phyloP scores from a whole-genome alignment of 2,329 filamentous ascomycete genomes.

The Penicillium sp. region DNA sequence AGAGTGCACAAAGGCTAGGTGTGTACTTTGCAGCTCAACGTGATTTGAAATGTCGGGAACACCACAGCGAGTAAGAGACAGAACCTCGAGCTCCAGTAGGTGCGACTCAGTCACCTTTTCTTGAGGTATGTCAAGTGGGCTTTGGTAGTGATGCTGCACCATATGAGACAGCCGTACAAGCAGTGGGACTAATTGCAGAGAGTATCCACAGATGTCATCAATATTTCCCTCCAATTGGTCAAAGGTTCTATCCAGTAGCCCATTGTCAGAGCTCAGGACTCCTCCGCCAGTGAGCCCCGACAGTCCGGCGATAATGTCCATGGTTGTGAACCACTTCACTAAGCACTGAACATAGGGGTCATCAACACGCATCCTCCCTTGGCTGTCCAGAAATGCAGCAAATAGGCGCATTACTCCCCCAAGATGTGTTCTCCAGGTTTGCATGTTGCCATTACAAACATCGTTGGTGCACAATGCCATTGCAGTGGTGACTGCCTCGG shows the following conservation, averaged over 20 bases:
- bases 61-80: conserved; percentile 8
- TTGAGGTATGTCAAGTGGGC: background rate
- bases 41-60: conserved; percentile 1
- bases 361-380: conserved; percentile 1
- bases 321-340: conserved; percentile 33
- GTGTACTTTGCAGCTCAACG: conserved; percentile 22
- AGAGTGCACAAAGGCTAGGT: conserved; percentile 29
- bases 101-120: conserved; percentile 1
- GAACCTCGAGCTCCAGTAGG: conserved; percentile 13
- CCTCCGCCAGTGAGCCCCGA: conserved; percentile 19
- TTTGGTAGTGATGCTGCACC: conserved; percentile 7
- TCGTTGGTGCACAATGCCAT: conserved; percentile 36
- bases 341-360: conserved; percentile 23
- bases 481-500: conserved; percentile 29
- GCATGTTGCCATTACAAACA: conserved; percentile 35
- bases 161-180: conserved; percentile 25
- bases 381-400: conserved; percentile 15
- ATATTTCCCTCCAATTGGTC: conserved; percentile 8
- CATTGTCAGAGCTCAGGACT: conserved; percentile 9
- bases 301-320: conserved; percentile 29
- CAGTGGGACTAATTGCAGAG: conserved; percentile 27
- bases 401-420: conserved; percentile 27
- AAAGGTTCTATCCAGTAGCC: conserved; percentile 10
- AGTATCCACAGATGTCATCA: conserved; percentile 35
- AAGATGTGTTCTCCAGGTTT: conserved; percentile 30